A percentile compares a stretch with the other conserved stretches of the same genome.
phyloP scores from a whole-genome alignment of 176 grass and related monocot species.

The Musa troglodytarum region DNA sequence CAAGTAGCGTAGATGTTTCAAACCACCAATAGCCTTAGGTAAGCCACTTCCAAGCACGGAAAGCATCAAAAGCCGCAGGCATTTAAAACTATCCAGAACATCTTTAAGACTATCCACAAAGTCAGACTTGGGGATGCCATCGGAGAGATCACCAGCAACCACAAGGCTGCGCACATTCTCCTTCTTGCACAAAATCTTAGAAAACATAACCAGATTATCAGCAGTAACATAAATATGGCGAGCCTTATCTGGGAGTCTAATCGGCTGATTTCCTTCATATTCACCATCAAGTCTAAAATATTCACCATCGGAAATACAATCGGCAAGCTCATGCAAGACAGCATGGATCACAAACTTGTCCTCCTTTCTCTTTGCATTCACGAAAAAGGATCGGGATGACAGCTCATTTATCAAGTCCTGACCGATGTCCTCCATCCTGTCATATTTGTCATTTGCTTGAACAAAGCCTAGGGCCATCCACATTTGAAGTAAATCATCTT shows the following conservation, averaged over 20 bases:
- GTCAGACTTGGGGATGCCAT: background rate
- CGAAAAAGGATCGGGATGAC: constrained; percentile 24
- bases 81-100: constrained; percentile 18
- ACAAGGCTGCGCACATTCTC: constrained; percentile 35
- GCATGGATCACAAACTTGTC: constrained; percentile 31
- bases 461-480: constrained; percentile 44
- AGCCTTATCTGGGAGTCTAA: constrained; percentile 29
- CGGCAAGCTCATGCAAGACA: constrained; percentile 34
- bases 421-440: constrained; percentile 32
- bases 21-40: constrained; percentile 11
- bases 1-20: constrained; percentile 33
- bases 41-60: constrained; percentile 23
- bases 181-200: background rate
- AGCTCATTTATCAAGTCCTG: constrained; percentile 25
- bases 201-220: constrained; percentile 14
- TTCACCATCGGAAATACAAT: constrained; percentile 32
- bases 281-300: constrained; percentile 28
- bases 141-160: background rate
- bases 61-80: constrained; percentile 31
- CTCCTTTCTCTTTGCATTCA: constrained; percentile 8
- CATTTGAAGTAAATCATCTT: constrained; percentile 25
- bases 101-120: background rate
- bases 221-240: constrained; percentile 34
- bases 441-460: constrained; percentile 9
- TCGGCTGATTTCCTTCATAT: background rate